Base-by-base conservation (phyloP, 768 basidiomycete genomes). In the Leccinum broughii region DNA sequence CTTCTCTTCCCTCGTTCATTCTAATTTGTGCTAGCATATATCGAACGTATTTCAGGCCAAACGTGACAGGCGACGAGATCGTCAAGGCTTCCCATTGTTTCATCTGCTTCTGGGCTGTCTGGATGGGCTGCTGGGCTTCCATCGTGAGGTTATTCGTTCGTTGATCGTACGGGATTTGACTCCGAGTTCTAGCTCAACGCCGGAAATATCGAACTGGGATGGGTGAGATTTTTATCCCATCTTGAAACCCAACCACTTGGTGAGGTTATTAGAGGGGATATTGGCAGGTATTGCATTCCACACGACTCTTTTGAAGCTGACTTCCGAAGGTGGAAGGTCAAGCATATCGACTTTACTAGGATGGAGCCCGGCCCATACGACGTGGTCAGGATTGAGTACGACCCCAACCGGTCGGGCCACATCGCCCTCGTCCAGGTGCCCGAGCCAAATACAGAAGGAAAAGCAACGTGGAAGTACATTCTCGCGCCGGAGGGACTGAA, bases 361-460 rank as follows among this genome's bases (percentile, higher is more conserved):
- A 76, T 77, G n/a, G 86, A 88, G 61, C 79, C 85, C 1, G 96
- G 96, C 10, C 77, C 88, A 41, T 91, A 92, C 69, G 92, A 95
- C 65, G 94, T 98, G 50, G 83, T 95, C 4, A 84, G 97, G 51
- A 92, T 99, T 65, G 97, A 98, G 77, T 99, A 96, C 70, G 97
- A 98, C 78, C 97, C 97, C 0, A 90, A 90, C 6, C 83, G 97
- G 49, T 91, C 88, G 37, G 93, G 92, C 7, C 97, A 99, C 73
- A 96, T 99, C 69, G 96, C 97, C 2, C 83, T 99, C 61, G 71
- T 98, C 70, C 81, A 81, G 70, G 88, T 84, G 69, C 79, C 87
- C 54, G 78, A 86, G 64, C 72, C 80, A 4, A 71, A 70, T 9
- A 79, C 83, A 32, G 78, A 81, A 61, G 89, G 85, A 1, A 73